Conservation (phyloP, 306 rosid species). For the Corylus avellana region DNA sequence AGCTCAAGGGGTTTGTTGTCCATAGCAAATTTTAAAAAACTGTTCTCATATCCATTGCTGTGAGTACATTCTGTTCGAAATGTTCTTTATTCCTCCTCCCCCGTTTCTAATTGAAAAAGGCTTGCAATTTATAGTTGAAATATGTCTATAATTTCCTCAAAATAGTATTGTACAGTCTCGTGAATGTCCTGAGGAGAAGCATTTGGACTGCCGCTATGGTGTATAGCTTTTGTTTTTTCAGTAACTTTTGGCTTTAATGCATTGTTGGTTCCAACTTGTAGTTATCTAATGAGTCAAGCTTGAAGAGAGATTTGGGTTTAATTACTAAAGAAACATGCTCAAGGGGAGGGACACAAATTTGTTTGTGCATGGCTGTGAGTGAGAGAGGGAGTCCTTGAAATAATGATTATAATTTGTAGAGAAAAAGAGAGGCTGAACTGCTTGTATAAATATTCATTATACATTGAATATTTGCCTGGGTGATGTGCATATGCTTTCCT, state of each 20-base stretch:
- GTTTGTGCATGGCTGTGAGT: background rate
- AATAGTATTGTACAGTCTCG: slow-evolving; percentile 10
- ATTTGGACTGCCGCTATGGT: background rate
- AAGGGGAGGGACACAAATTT: background rate
- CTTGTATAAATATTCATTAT: too few relatives aligned
- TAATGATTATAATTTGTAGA: too few relatives aligned
- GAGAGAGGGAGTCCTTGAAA: too few relatives aligned
- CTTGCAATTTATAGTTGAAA: slow-evolving; percentile 28
- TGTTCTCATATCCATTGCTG: slow-evolving; percentile 40
- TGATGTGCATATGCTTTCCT: too few relatives aligned
- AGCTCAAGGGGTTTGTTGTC: slow-evolving; percentile 42
- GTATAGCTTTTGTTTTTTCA: background rate
- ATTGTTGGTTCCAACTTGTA: background rate
- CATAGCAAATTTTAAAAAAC: slow-evolving; percentile 32
- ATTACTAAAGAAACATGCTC: background rate
- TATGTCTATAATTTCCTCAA: slow-evolving; percentile 30
- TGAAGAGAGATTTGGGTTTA: background rate
- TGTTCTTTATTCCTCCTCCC: slow-evolving; percentile 11
- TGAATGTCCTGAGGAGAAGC: background rate
- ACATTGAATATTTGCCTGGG: too few relatives aligned
- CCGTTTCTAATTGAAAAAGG: slow-evolving; percentile 8
- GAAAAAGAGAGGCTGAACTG: too few relatives aligned
- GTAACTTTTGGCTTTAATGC: background rate
- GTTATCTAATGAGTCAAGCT: background rate
- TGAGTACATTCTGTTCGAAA: slow-evolving; percentile 30